Evolutionary conservation across 225 moss, liverwort and hornwort species (phyloP).

Genomic region (Climacium dendroides): DNA sequence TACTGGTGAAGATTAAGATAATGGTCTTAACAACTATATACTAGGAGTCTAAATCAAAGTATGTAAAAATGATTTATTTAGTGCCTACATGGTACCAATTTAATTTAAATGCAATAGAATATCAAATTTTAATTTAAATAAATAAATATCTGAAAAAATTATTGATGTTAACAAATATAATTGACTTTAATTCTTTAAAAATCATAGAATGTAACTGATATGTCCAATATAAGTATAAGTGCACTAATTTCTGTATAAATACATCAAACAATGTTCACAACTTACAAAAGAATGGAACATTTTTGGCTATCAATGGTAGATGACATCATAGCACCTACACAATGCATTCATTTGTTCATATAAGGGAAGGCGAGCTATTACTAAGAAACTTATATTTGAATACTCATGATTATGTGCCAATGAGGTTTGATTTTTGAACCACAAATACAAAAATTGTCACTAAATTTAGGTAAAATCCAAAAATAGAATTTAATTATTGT

Average conservation of each 20-base stretch:
- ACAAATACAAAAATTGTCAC: too few species aligned
- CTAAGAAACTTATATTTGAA: too few species aligned
- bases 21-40: too few species aligned
- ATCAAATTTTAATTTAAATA: too few species aligned
- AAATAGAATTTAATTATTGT: background rate
- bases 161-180: background rate
- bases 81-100: background rate
- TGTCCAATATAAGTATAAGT: background rate
- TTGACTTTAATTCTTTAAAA: background rate
- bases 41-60: background rate
- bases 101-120: fast-evolving
- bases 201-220: background rate
- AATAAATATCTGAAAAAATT: too few species aligned
- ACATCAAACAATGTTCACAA: background rate
- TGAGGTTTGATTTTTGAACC: too few species aligned
- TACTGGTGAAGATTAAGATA: background rate
- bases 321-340: background rate
- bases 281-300: background rate
- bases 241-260: background rate
- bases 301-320: background rate
- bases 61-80: background rate
- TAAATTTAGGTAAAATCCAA: fast-evolving
- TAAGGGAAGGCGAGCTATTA: too few species aligned
- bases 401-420: fast-evolving
- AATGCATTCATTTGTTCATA: background rate